Conservation (phyloP, 179 eudicot genomes). For the Actinidia chinensis region DNA sequence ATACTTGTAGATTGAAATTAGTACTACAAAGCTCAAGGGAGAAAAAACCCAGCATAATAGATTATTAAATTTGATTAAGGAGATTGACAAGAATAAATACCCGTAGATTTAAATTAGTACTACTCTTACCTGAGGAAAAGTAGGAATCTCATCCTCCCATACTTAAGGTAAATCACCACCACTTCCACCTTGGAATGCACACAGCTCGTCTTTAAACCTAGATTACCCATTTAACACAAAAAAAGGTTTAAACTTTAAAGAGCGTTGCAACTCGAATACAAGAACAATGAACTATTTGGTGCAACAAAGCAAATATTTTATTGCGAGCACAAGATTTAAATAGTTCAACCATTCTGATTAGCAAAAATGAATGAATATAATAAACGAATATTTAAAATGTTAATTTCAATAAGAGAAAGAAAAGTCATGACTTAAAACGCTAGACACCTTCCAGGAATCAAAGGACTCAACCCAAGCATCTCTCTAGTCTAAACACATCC, state of each 20-base stretch:
- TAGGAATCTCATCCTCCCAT: slow-evolving; percentile 84
- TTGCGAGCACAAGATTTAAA: neutral
- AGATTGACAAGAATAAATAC: neutral
- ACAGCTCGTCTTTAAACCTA: slow-evolving; percentile 98
- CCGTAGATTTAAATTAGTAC: neutral
- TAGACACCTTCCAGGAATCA: slow-evolving; percentile 95
- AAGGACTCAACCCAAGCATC: slow-evolving; percentile 99
- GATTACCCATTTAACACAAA: slow-evolving; percentile 28
- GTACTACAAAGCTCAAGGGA: neutral
- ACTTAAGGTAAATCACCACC: slow-evolving; percentile 94
- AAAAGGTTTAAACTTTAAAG: neutral
- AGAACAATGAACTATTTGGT: neutral
- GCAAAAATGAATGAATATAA: neutral
- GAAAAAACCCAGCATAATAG: neutral
- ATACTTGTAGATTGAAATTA: neutral
- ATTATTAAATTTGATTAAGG: neutral
- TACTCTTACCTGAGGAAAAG: slow-evolving; percentile 82
- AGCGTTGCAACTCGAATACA: slow-evolving; percentile 12
- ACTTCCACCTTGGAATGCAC: slow-evolving; percentile 96
- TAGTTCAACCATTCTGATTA: neutral
- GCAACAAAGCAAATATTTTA: neutral
- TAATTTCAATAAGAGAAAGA: neutral
- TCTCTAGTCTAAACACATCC: slow-evolving; percentile 85
- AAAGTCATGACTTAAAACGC: neutral
- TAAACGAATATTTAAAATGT: neutral